Percentiles rank a stretch among this genome's conserved stretches.
phyloP scores from a whole-genome alignment of 2,329 filamentous ascomycete species.

The Colletotrichum ledebouriae region DNA sequence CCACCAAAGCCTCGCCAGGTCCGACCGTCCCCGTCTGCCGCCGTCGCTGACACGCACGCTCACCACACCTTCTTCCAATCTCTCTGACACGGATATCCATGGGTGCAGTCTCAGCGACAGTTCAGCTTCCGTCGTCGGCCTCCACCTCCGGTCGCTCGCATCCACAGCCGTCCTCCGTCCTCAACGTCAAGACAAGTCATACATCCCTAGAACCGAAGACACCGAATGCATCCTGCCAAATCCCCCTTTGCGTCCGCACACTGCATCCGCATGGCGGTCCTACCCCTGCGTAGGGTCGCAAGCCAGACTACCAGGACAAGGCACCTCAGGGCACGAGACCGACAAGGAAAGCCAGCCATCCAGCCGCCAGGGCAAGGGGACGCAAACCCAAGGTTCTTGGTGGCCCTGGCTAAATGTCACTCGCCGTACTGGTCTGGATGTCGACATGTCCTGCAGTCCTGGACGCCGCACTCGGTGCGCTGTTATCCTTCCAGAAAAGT shows the following conservation, averaged over 20 bases:
- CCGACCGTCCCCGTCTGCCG: constrained; percentile 5
- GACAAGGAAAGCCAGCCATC: constrained; percentile 13
- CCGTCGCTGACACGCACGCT: constrained; percentile 15
- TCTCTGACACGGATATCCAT: constrained; percentile 36
- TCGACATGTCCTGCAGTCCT: no score
- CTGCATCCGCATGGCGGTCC: constrained; percentile 4
- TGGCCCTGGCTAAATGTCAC: constrained; percentile 13
- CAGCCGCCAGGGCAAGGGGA: background rate
- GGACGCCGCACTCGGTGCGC: no score
- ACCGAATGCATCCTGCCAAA: constrained; percentile 37
- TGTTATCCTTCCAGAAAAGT: background rate
- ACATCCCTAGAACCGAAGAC: background rate
- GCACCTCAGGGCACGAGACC: constrained; percentile 8
- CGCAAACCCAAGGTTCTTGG: constrained; percentile 14
- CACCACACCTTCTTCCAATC: constrained; percentile 5
- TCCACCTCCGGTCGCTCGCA: constrained; percentile 15
- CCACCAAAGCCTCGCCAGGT: constrained; percentile 11
- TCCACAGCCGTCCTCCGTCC: constrained; percentile 5
- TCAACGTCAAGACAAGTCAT: constrained; percentile 6
- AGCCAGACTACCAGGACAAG: constrained; percentile 21
- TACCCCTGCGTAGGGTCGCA: constrained; percentile 32
- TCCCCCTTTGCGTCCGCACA: constrained; percentile 21
- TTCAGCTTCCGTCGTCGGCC: constrained; percentile 22
- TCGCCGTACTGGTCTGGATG: background rate
- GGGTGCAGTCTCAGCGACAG: constrained; percentile 23